These are phyloP conservation scores for Chytriomyces confervae DNA, from an alignment of 192 early-diverging fungal genomes.

Conservation along the genomic window DNA sequence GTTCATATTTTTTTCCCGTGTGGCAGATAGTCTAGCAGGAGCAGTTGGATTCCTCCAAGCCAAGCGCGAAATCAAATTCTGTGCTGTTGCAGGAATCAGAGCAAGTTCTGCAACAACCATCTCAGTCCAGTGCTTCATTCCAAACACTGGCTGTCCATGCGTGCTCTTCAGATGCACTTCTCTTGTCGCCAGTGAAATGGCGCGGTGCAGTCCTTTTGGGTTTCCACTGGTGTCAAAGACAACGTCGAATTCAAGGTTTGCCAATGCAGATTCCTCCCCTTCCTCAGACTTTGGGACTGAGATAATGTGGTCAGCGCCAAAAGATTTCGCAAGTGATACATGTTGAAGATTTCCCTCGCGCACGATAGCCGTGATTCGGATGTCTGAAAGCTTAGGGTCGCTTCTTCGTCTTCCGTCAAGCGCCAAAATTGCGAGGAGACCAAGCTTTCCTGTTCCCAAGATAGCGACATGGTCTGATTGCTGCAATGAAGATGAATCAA, in stretches of 20 bases:
- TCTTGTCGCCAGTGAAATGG: constrained; percentile 7
- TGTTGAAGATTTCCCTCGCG: background rate
- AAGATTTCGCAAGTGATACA: background rate
- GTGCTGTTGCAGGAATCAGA: constrained; percentile 1
- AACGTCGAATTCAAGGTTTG: constrained; percentile 13
- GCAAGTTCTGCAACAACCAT: constrained; percentile 39
- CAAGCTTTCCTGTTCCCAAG: constrained; percentile 6
- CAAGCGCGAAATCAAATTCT: too few species aligned
- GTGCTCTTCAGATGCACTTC: constrained; percentile 38
- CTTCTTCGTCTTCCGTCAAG: too few species aligned
- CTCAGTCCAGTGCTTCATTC: constrained; percentile 36
- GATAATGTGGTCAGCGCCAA: constrained; percentile 30
- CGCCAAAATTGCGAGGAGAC: too few species aligned
- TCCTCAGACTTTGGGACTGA: background rate
- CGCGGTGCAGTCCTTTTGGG: constrained; percentile 17
- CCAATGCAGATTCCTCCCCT: background rate
- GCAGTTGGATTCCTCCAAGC: background rate
- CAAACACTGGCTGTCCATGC: constrained; percentile 35
- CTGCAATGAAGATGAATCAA: background rate
- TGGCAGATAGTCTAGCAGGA: background rate
- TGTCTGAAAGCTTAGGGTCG: too few species aligned
- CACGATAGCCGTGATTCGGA: constrained; percentile 23
- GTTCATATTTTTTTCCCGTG: background rate
- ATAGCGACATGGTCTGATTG: background rate
- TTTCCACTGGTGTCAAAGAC: constrained; percentile 37